Conservation (phyloP, 768 basidiomycete genomes). For the Hirschioporus abietinus region DNA sequence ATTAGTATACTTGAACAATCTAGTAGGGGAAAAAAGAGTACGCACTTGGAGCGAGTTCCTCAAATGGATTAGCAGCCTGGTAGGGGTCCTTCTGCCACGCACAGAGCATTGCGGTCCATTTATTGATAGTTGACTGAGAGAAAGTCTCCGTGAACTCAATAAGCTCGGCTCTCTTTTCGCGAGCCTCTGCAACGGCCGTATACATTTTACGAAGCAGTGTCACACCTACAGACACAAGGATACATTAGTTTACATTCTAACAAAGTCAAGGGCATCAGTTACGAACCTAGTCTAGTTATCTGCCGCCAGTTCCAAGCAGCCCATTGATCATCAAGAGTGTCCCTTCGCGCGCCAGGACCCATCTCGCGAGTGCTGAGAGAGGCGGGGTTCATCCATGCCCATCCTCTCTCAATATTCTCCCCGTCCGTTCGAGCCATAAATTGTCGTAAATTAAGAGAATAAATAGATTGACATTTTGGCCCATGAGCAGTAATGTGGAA, state of each 20-base stretch:
- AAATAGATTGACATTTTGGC: slow-evolving; percentile 11
- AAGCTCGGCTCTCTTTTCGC: background rate
- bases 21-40: background rate
- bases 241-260: too few relatives aligned
- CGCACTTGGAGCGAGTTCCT: background rate
- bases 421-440: background rate
- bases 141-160: background rate
- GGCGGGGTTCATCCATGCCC: slow-evolving; percentile 2
- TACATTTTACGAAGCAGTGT: background rate
- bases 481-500: slow-evolving; percentile 18
- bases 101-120: background rate
- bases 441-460: slow-evolving; percentile 16
- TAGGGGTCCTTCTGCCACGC: background rate
- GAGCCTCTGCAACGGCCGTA: background rate
- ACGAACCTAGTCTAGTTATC: slow-evolving; percentile 16
- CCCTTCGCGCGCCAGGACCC: background rate
- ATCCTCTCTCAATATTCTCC: slow-evolving; percentile 2
- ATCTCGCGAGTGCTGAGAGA: slow-evolving; percentile 1
- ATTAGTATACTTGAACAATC: too few relatives aligned
- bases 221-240: background rate
- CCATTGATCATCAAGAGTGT: slow-evolving; percentile 5
- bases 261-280: too few relatives aligned
- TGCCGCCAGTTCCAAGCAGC: slow-evolving; percentile 3
- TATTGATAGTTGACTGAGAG: background rate
- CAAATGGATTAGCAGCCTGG: background rate